Conservation (phyloP, 1,139 yeast genomes). For the Yamadazyma kanchanaburiensis region DNA sequence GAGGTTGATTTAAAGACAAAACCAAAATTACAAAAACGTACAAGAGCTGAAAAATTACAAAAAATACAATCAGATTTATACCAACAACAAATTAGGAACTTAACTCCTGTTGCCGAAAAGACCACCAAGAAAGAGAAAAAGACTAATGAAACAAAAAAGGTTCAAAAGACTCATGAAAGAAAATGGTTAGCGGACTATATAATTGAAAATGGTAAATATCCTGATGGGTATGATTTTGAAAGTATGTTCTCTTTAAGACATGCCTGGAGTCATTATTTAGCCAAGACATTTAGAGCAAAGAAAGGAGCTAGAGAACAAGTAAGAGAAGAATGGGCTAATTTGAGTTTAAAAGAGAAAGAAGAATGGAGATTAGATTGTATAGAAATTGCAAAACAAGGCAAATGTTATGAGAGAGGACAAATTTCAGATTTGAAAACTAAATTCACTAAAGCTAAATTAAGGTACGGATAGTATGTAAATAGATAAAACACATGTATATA, state of each 20-base stretch:
- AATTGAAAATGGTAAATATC: conserved; percentile 8
- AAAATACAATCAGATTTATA: conserved; percentile 19
- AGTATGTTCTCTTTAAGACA: conserved; percentile 22
- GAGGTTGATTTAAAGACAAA: conserved; percentile 9
- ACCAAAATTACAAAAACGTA: conserved; percentile 19
- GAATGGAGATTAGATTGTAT: conserved; percentile 20
- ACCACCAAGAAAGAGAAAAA: conserved; percentile 2
- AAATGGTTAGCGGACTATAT: conserved; percentile 6
- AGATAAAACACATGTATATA: too few relatives aligned
- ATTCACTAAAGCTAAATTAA: not conserved
- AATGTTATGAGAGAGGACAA: conserved; percentile 29
- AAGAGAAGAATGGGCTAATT: conserved; percentile 21
- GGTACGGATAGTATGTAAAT: too few relatives aligned
- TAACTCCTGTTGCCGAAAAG: conserved; percentile 3
- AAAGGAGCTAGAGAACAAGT: conserved; percentile 4
- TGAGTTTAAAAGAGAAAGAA: conserved; percentile 15
- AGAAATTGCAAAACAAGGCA: conserved; percentile 25
- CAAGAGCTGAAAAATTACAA: conserved; percentile 15
- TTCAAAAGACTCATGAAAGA: conserved; percentile 1
- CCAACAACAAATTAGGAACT: conserved; percentile 20
- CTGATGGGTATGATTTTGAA: conserved; percentile 8
- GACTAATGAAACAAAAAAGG: not conserved
- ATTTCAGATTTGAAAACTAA: conserved; percentile 9
- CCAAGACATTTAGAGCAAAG: conserved; percentile 13
- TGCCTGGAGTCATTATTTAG: conserved; percentile 34